Percentiles rank a stretch among this genome's conserved stretches.
Evolutionary conservation across 2,329 filamentous ascomycete genomes (phyloP).

Genomic region (Fusarium sp.): DNA sequence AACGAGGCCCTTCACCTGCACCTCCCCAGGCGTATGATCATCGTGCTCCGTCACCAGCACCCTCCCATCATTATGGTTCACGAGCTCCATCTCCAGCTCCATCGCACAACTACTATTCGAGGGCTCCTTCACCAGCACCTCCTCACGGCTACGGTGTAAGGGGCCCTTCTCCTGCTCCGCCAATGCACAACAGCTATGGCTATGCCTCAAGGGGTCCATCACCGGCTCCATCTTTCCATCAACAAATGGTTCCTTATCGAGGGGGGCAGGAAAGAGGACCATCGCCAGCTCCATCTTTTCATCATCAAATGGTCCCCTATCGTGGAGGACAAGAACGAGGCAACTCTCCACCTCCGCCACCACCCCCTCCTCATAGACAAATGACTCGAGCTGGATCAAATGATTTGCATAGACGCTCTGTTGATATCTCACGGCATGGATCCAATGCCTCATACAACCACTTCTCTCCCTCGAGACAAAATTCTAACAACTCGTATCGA

Average conservation of each 20-base stretch:
- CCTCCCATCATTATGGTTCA: slow-evolving; percentile 52
- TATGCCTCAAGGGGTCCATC: slow-evolving; percentile 57
- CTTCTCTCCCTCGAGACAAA: slow-evolving; percentile 54
- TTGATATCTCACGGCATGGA: slow-evolving; percentile 54
- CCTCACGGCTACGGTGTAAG: slow-evolving; percentile 54
- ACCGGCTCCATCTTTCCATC: slow-evolving; percentile 55
- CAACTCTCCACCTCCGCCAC: slow-evolving; percentile 81
- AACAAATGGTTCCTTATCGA: slow-evolving; percentile 44
- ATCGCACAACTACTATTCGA: slow-evolving; percentile 44
- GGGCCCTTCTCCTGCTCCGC: slow-evolving; percentile 50
- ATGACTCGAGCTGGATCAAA: slow-evolving; percentile 58
- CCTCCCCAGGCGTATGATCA: slow-evolving; percentile 40
- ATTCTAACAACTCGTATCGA: slow-evolving; percentile 58
- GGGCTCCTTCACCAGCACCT: slow-evolving; percentile 50
- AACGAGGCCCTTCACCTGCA: slow-evolving; percentile 48
- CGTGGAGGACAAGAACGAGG: slow-evolving; percentile 51
- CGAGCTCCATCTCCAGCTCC: slow-evolving; percentile 52
- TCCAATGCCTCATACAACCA: slow-evolving; percentile 56
- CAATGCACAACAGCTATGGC: slow-evolving; percentile 51
- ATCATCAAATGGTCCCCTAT: slow-evolving; percentile 45
- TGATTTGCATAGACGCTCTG: slow-evolving; percentile 55
- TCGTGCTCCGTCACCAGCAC: slow-evolving; percentile 53
- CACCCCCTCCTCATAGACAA: slow-evolving; percentile 88
- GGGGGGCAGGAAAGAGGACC: slow-evolving; percentile 54
- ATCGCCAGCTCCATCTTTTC: slow-evolving; percentile 57